Conservation (phyloP, 257 asterid species). For the Solanum chiquidenum region DNA sequence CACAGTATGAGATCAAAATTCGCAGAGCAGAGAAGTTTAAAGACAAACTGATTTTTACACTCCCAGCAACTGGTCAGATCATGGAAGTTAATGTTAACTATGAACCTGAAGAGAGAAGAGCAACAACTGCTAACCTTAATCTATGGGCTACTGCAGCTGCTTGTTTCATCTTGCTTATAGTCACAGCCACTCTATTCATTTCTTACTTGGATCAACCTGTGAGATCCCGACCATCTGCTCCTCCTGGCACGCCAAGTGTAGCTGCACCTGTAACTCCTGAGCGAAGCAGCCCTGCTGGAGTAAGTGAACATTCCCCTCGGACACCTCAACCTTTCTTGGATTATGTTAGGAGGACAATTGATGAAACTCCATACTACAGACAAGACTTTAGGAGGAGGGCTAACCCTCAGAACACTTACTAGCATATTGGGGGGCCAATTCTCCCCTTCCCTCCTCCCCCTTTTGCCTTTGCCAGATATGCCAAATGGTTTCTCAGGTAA, state of each 20-base stretch:
- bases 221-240: conserved; percentile 8
- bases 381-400: conserved; percentile 69
- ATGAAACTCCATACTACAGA: conserved; percentile 83
- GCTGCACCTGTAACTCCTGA: conserved; percentile 57
- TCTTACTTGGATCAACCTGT: conserved; percentile 31
- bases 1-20: conserved; percentile 41
- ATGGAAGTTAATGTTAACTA: conserved; percentile 43
- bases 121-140: background rate
- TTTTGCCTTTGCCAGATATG: background rate
- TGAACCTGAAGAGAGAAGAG: conserved; percentile 31
- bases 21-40: conserved; percentile 22
- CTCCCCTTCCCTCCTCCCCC: background rate
- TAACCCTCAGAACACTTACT: conserved; percentile 68
- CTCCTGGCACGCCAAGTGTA: conserved; percentile 17
- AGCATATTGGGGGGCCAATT: conserved; percentile 3
- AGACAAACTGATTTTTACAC: conserved; percentile 53
- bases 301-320: conserved; percentile 59
- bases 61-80: conserved; percentile 71
- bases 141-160: conserved; percentile 18
- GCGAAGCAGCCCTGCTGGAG: conserved; percentile 28
- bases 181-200: conserved; percentile 9
- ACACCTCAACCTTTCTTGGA: conserved; percentile 92
- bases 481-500: background rate
- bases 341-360: conserved; percentile 72
- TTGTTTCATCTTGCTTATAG: conserved; percentile 15